These are phyloP conservation scores for Cerrena zonata DNA, from an alignment of 1,284 basidiomycete species.

Conservation along the genomic window DNA sequence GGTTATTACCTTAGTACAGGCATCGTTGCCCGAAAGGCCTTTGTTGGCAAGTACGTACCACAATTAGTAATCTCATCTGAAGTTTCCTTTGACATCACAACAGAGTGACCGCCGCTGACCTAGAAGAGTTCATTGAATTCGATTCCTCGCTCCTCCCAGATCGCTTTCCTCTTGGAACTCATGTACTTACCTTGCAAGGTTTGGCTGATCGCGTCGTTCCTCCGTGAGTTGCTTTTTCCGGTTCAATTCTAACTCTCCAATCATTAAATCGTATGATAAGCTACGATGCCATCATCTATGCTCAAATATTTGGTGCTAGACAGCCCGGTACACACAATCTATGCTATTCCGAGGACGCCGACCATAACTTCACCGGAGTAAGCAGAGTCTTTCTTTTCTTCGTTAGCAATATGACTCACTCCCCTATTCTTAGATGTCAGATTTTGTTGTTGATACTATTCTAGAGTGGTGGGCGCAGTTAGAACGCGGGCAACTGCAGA, in stretches of 20 bases:
- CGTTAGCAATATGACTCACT: not conserved
- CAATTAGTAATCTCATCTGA: not conserved
- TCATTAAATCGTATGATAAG: conserved; percentile 28
- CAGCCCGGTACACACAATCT: conserved; percentile 62
- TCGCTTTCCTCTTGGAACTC: conserved; percentile 49
- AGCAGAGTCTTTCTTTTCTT: conserved; percentile 10
- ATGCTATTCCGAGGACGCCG: conserved; percentile 60
- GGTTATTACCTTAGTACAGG: conserved; percentile 57
- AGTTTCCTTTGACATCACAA: not conserved
- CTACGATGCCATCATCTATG: conserved; percentile 67
- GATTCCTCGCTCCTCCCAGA: conserved; percentile 61
- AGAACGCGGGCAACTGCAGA: conserved; percentile 38
- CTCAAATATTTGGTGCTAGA: conserved; percentile 50
- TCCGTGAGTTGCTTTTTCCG: conserved; percentile 41
- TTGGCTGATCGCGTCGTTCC: conserved; percentile 59
- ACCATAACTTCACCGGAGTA: conserved; percentile 68
- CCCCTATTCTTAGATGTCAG: conserved; percentile 34
- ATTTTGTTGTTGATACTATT: conserved; percentile 57
- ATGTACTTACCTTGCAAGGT: conserved; percentile 69
- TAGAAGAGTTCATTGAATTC: conserved; percentile 55
- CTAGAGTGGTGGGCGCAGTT: conserved; percentile 55
- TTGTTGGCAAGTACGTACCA: conserved; percentile 30
- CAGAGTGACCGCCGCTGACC: conserved; percentile 50
- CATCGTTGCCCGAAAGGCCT: conserved; percentile 53
- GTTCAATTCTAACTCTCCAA: not conserved